Evolutionary conservation across 2,329 filamentous ascomycete species (phyloP).

Genomic region (Pestalotiopsis sp.): DNA sequence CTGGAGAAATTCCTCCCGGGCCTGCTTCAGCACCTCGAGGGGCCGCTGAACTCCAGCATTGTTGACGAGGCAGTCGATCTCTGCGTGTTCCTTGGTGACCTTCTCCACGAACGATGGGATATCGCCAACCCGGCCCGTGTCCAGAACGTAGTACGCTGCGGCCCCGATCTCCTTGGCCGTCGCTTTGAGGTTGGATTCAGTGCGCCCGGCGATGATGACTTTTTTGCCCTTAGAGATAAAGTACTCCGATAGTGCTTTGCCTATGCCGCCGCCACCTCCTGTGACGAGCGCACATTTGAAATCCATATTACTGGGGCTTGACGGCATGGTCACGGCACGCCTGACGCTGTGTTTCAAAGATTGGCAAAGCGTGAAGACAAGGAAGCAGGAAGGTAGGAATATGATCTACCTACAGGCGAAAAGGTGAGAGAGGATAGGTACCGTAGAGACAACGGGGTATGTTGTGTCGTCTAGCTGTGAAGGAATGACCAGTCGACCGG

Average conservation of each 20-base stretch:
- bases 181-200: conserved; percentile 51
- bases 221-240: conserved; percentile 48
- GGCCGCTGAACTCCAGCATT: conserved; percentile 61
- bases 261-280: conserved; percentile 54
- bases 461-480: too few relatives aligned
- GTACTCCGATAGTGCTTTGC: conserved; percentile 47
- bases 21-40: conserved; percentile 42
- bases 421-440: neutral
- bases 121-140: conserved; percentile 46
- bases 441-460: too few relatives aligned
- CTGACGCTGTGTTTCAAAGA: neutral
- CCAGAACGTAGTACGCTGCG: conserved; percentile 51
- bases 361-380: neutral
- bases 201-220: conserved; percentile 55
- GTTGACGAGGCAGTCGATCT: conserved; percentile 60
- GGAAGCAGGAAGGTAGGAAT: neutral
- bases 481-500: too few relatives aligned
- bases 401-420: neutral
- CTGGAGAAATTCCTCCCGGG: conserved; percentile 42
- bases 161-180: conserved; percentile 46
- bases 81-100: conserved; percentile 49
- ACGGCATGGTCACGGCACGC: neutral
- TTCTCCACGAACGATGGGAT: conserved; percentile 47
- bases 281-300: conserved; percentile 50
- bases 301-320: conserved; percentile 22